A percentile compares a stretch with the other conserved stretches of the same genome.
phyloP scores from a whole-genome alignment of 768 basidiomycete genomes.

The Vararia minispora region DNA sequence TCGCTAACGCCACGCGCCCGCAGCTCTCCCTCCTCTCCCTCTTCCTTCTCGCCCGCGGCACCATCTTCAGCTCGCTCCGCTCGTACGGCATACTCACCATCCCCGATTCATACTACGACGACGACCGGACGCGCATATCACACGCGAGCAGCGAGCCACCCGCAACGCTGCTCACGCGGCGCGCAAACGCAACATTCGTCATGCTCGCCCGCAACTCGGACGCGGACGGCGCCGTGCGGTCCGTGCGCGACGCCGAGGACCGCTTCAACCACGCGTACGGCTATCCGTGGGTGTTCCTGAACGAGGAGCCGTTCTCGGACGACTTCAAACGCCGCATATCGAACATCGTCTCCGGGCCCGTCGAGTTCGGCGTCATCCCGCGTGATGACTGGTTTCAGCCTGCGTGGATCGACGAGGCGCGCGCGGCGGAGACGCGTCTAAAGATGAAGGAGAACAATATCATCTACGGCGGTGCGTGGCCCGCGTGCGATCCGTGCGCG shows the following conservation, averaged over 20 bases:
- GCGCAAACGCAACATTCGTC: slow-evolving; percentile 35
- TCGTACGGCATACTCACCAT: too few species aligned
- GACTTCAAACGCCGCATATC: slow-evolving; percentile 28
- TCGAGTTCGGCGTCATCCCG: slow-evolving; percentile 48
- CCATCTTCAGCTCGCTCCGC: too few species aligned
- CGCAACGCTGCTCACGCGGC: not conserved
- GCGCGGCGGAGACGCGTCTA: slow-evolving; percentile 39
- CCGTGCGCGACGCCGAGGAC: slow-evolving; percentile 34
- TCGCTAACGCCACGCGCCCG: too few species aligned
- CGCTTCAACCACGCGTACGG: slow-evolving; percentile 34
- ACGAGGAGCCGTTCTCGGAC: slow-evolving; percentile 32
- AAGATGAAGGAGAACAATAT: slow-evolving; percentile 38
- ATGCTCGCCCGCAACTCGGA: slow-evolving; percentile 27
- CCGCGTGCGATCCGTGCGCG: too few species aligned
- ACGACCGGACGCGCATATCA: too few species aligned
- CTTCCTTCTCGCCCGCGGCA: too few species aligned
- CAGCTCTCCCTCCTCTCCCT: too few species aligned
- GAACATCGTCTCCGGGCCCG: slow-evolving; percentile 21
- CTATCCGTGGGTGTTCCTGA: slow-evolving; percentile 40
- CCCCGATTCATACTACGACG: not conserved
- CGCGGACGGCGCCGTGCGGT: slow-evolving; percentile 22
- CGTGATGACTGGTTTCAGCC: slow-evolving; percentile 62
- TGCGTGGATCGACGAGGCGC: slow-evolving; percentile 58
- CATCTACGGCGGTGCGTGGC: slow-evolving; percentile 35
- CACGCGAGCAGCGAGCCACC: not conserved